These are phyloP conservation scores for Mycena rosella DNA, from an alignment of 768 basidiomycete species.

Conservation along the genomic window DNA sequence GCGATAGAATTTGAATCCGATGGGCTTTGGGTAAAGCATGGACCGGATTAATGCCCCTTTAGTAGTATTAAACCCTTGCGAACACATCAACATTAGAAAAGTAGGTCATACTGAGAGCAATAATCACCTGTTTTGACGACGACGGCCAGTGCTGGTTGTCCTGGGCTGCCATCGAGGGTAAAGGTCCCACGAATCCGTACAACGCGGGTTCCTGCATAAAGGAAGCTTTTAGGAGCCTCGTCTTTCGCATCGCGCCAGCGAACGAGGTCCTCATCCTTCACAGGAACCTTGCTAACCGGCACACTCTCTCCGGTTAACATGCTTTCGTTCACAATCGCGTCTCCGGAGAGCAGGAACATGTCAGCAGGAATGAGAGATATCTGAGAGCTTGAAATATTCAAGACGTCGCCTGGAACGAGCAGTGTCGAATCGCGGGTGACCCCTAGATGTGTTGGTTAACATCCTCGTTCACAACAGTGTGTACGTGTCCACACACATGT, in stretches of 20 bases:
- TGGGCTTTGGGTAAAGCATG: conserved; percentile 98
- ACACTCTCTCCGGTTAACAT: conserved; percentile 99
- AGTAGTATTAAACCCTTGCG: conserved; percentile 92
- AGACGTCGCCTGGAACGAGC: conserved; percentile 92
- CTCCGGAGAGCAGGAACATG: conserved; percentile 92
- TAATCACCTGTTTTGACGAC: conserved; percentile 86
- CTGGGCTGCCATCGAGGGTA: conserved; percentile 63
- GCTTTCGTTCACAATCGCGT: conserved; percentile 98
- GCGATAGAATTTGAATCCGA: conserved; percentile 98
- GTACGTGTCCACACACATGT: conserved; percentile 65
- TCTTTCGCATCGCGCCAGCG: conserved; percentile 79
- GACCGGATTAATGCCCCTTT: conserved; percentile 96
- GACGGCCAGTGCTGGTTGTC: conserved; percentile 78
- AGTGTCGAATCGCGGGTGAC: conserved; percentile 76
- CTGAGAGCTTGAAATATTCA: conserved; percentile 86
- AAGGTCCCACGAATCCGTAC: conserved; percentile 83
- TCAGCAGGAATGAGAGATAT: conserved; percentile 89
- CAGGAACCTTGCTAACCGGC: conserved; percentile 91
- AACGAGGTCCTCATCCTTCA: conserved; percentile 81
- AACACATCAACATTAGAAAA: conserved; percentile 8
- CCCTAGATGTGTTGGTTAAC: conserved; percentile 63
- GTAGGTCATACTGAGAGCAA: not conserved
- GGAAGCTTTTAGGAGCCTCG: conserved; percentile 84
- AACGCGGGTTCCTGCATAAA: conserved; percentile 92
- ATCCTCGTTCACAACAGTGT: not conserved